A percentile compares a stretch with the other conserved stretches of the same genome.
Evolutionary conservation across 78 protist species (phyloP).

Genomic region (Cavenderia fasciculata): DNA sequence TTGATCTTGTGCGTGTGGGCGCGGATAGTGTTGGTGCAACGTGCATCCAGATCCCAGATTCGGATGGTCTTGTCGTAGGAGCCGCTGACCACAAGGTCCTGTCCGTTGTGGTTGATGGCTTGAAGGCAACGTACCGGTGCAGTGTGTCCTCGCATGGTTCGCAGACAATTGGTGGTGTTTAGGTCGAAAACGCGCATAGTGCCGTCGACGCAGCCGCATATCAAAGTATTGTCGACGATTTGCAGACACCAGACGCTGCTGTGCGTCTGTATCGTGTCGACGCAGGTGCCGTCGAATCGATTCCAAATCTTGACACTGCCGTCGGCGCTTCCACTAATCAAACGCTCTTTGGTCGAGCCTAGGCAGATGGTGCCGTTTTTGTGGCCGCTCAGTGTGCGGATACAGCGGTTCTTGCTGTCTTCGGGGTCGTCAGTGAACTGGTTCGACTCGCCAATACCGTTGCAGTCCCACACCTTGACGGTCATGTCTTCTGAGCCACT

Average conservation of each 20-base stretch:
- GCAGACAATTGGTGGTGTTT: conserved; percentile 37
- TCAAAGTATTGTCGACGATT: conserved; percentile 26
- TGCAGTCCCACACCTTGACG: conserved; percentile 69
- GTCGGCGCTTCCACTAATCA: conserved; percentile 65
- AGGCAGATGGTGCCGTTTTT: conserved; percentile 71
- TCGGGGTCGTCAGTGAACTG: conserved; percentile 29
- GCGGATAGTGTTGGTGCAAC: conserved; percentile 46
- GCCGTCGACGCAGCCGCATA: conserved; percentile 75
- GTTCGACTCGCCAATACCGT: conserved; percentile 14
- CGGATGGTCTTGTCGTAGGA: conserved; percentile 59
- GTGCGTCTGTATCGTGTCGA: conserved; percentile 69
- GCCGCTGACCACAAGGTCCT: conserved; percentile 41
- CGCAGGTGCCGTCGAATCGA: conserved; percentile 42
- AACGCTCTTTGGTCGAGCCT: conserved; percentile 37
- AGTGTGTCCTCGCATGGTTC: conserved; percentile 62
- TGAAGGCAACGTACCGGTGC: conserved; percentile 73
- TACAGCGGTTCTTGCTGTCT: conserved; percentile 63
- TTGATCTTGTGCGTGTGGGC: conserved; percentile 73
- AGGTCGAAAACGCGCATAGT: conserved; percentile 65
- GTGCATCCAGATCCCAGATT: conserved; percentile 50
- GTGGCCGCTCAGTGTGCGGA: conserved; percentile 32
- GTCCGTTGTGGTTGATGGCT: conserved; percentile 68
- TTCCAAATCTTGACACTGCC: conserved; percentile 69
- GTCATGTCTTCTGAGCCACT: conserved; percentile 77
- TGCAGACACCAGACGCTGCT: conserved; percentile 68